Conservation (phyloP, 805 yeast genomes). For the Grigorovia humatica region DNA sequence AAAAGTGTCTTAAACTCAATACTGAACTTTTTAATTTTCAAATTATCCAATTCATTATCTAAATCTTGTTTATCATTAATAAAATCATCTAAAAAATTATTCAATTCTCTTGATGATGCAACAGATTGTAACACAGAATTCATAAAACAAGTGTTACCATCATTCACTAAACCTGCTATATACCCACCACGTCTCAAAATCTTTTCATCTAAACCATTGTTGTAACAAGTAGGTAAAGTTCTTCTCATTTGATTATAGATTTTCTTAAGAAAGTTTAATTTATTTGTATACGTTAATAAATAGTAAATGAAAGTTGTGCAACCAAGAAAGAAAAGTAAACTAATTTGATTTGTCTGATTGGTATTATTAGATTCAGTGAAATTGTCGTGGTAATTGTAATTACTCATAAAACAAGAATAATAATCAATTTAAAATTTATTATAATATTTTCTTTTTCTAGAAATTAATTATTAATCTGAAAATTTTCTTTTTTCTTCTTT, state of each 20-base stretch:
- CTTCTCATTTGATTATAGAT: constrained; percentile 4
- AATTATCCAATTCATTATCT: constrained; percentile 3
- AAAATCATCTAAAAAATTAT: constrained; percentile 43
- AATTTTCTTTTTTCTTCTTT: neutral
- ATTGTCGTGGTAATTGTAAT: neutral
- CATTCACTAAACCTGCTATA: constrained; percentile 79
- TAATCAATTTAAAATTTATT: neutral
- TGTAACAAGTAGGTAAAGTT: constrained; percentile 1
- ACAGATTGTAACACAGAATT: constrained; percentile 78
- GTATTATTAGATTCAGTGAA: neutral
- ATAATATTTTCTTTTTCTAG: neutral
- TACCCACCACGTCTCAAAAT: constrained; percentile 57
- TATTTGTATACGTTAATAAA: constrained; percentile 1
- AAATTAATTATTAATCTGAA: neutral
- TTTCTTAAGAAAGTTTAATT: constrained; percentile 1
- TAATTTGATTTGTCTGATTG: neutral
- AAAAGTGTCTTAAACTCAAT: constrained; percentile 42
- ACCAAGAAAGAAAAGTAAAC: neutral
- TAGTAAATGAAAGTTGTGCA: neutral
- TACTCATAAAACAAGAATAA: neutral
- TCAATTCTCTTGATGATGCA: constrained; percentile 59
- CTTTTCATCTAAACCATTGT: constrained; percentile 7
- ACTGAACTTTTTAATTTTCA: constrained; percentile 35
- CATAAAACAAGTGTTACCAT: constrained; percentile 93
- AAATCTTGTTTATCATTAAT: constrained; percentile 15